A percentile compares a stretch with the other conserved stretches of the same genome.
phyloP scores from a whole-genome alignment of 192 early-diverging fungal genomes.

The Coemansia sp. region DNA sequence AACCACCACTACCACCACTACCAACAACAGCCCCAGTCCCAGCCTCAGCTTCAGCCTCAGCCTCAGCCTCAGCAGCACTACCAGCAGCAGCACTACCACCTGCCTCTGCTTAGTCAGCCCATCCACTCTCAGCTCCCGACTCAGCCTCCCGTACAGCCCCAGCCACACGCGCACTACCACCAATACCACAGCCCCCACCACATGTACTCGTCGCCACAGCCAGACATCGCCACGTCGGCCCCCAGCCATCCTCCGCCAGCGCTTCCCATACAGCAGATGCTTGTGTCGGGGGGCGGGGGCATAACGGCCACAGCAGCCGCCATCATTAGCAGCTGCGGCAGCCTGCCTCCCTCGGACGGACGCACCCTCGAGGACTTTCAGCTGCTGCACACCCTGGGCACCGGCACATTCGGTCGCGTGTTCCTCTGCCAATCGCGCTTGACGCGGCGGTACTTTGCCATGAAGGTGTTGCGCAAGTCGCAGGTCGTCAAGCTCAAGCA shows the following conservation, averaged over 20 bases:
- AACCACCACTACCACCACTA: slow-evolving; percentile 1
- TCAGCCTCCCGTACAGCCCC: slow-evolving; percentile 1
- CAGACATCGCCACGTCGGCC: too few species aligned
- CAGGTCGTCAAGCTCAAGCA: slow-evolving; percentile 81
- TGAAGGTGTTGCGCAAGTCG: slow-evolving; percentile 82
- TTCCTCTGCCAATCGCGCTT: slow-evolving; percentile 76
- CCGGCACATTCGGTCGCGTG: slow-evolving; percentile 95
- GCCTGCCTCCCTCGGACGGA: slow-evolving; percentile 20
- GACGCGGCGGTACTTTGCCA: slow-evolving; percentile 72
- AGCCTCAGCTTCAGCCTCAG: slow-evolving; percentile 2
- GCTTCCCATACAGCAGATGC: too few species aligned
- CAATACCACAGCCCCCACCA: not conserved
- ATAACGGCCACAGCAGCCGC: not conserved
- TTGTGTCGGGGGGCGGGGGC: too few species aligned
- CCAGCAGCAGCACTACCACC: slow-evolving; percentile 1
- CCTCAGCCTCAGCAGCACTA: slow-evolving; percentile 2
- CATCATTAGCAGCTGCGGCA: slow-evolving; percentile 8
- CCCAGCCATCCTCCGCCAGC: too few species aligned
- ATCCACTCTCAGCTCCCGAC: slow-evolving; percentile 6
- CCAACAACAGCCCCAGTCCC: not conserved
- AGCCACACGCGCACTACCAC: not conserved
- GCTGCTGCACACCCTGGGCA: slow-evolving; percentile 62
- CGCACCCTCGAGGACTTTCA: slow-evolving; percentile 47
- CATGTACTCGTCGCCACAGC: slow-evolving; percentile 6
- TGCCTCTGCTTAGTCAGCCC: slow-evolving; percentile 12